A percentile compares a stretch with the other conserved stretches of the same genome.
Conservation (phyloP, 768 basidiomycete species). For the Leccinellum rugosiceps region DNA sequence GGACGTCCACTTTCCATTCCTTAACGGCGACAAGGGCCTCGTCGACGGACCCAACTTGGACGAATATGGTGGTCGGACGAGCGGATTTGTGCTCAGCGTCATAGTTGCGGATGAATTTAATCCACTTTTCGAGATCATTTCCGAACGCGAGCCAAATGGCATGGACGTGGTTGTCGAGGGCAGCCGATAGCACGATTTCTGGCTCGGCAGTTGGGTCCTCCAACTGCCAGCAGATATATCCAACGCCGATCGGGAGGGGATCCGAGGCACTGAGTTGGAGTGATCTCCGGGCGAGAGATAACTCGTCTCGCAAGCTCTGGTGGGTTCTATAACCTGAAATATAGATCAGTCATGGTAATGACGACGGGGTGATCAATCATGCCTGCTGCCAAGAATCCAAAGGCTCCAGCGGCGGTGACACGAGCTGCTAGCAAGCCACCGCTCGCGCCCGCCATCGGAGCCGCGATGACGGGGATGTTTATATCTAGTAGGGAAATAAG, state of each 20-base stretch:
- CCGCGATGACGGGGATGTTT: constrained; percentile 55
- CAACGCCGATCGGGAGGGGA: constrained; percentile 62
- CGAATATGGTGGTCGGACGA: constrained; percentile 54
- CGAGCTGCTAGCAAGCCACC: constrained; percentile 60
- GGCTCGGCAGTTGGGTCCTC: constrained; percentile 45
- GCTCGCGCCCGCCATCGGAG: constrained; percentile 70
- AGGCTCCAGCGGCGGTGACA: constrained; percentile 66
- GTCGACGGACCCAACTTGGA: constrained; percentile 59
- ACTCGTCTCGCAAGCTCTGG: constrained; percentile 46
- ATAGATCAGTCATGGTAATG: background rate
- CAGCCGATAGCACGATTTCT: constrained; percentile 42
- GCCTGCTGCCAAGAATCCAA: constrained; percentile 75
- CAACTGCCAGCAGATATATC: constrained; percentile 70
- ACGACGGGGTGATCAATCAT: background rate
- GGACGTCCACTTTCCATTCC: constrained; percentile 68
- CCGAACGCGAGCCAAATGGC: constrained; percentile 81
- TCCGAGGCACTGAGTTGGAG: constrained; percentile 35
- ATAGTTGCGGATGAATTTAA: constrained; percentile 54
- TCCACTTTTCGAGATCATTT: constrained; percentile 54
- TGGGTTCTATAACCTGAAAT: constrained; percentile 45
- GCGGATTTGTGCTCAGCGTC: constrained; percentile 41
- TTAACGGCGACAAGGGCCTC: constrained; percentile 59
- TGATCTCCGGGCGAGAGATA: constrained; percentile 48
- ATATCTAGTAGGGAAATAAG: constrained; percentile 38
- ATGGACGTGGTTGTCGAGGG: constrained; percentile 53